These are phyloP conservation scores for Ceratobasidium sp. DNA, from an alignment of 1,284 basidiomycete species.

Conservation along the genomic window DNA sequence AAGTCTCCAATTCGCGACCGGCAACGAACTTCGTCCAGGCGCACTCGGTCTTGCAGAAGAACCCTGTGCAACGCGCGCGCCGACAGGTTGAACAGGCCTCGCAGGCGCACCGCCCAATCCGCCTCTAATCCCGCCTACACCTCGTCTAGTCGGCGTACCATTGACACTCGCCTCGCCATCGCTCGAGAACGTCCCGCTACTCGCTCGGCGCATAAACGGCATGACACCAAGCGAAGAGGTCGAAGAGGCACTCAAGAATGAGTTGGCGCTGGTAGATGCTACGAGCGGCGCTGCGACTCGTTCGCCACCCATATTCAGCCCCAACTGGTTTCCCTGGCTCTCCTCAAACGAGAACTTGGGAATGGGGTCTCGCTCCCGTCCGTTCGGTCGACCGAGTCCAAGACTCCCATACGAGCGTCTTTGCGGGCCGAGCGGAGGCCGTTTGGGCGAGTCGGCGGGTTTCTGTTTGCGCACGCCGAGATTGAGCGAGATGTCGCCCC, in stretches of 20 bases:
- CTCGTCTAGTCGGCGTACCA: constrained; percentile 72
- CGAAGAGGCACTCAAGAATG: constrained; percentile 9
- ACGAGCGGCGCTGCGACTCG: neutral
- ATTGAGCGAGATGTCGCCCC: constrained; percentile 14
- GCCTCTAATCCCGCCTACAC: constrained; percentile 1
- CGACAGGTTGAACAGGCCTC: constrained; percentile 26
- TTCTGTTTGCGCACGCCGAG: constrained; percentile 15
- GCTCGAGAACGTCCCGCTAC: constrained; percentile 81
- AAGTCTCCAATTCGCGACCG: constrained; percentile 38
- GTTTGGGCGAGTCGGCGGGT: constrained; percentile 14
- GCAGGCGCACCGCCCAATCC: neutral
- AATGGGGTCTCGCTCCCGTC: constrained; percentile 12
- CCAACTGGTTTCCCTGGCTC: constrained; percentile 39
- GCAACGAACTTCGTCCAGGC: constrained; percentile 38
- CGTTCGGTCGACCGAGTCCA: constrained; percentile 24
- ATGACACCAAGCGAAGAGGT: constrained; percentile 20
- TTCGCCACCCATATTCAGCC: constrained; percentile 7
- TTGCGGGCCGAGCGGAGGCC: constrained; percentile 2
- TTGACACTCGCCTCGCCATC: constrained; percentile 62
- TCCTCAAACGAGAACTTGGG: constrained; percentile 30
- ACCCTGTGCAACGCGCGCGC: constrained; percentile 18
- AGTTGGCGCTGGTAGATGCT: constrained; percentile 19
- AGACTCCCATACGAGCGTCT: constrained; percentile 26
- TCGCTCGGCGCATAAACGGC: constrained; percentile 78
- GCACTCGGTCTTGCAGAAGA: neutral